A percentile compares a stretch with the other conserved stretches of the same genome.
Evolutionary conservation across 495 filamentous ascomycete species (phyloP).

Genomic region (Lasiosphaeria miniovina): DNA sequence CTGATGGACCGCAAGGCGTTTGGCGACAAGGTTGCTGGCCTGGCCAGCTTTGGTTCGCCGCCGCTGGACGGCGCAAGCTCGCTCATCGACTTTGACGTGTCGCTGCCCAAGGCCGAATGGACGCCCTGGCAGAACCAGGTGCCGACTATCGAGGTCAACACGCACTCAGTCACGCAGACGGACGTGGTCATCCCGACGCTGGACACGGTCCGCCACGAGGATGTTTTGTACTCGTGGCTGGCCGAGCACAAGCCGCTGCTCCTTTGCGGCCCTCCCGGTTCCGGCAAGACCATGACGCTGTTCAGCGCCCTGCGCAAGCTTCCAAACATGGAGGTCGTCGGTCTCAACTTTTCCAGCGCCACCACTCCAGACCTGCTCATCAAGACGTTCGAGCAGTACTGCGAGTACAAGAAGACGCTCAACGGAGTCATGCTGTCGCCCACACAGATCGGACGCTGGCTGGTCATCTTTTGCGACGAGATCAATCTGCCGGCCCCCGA

Average conservation of each 20-base stretch:
- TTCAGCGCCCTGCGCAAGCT: conserved; percentile 95
- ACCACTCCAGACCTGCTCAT: conserved; percentile 96
- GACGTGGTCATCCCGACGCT: conserved; percentile 97
- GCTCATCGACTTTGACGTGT: conserved; percentile 92
- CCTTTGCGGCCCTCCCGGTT: conserved; percentile 94
- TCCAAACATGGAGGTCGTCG: conserved; percentile 97
- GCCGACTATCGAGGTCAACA: conserved; percentile 91
- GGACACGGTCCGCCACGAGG: conserved; percentile 95
- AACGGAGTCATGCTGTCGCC: conserved; percentile 95
- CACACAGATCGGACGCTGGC: conserved; percentile 93
- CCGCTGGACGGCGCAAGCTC: conserved; percentile 69
- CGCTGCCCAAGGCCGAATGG: conserved; percentile 84
- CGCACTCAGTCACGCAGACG: conserved; percentile 93
- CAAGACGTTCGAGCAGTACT: conserved; percentile 99
- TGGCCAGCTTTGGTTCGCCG: conserved; percentile 82
- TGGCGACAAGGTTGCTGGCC: conserved; percentile 72
- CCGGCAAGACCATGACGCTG: conserved; percentile 98
- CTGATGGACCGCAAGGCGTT: conserved; percentile 82
- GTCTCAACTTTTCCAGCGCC: conserved; percentile 98
- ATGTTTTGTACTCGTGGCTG: conserved; percentile 97
- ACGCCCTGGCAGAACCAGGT: conserved; percentile 90
- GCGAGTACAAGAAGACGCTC: conserved; percentile 96
- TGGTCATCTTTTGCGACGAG: conserved; percentile 98
- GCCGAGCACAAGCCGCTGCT: conserved; percentile 97
- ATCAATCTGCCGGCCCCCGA: conserved; percentile 99